Conservation (phyloP, 306 rosid genomes). For the Purshia tridentata region DNA sequence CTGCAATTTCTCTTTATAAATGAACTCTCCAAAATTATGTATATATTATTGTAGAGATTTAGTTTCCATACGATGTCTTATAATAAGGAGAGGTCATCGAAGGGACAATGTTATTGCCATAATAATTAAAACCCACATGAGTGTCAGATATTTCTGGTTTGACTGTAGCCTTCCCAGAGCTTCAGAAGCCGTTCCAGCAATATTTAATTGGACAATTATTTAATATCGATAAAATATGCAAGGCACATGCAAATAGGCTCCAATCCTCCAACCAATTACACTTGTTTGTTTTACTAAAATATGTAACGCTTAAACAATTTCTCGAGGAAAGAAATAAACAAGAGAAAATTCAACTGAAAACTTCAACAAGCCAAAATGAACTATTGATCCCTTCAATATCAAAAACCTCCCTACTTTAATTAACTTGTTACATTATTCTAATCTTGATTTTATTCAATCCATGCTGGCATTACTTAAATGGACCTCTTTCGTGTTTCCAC, state of each 20-base stretch:
- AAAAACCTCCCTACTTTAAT: constrained; percentile 17
- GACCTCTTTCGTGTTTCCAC: constrained; percentile 7
- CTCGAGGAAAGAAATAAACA: background rate
- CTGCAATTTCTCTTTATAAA: no score
- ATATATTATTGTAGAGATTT: no score
- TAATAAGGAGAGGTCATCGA: no score
- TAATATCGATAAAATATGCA: background rate
- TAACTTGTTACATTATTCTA: background rate
- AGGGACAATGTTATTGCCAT: background rate
- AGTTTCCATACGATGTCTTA: no score
- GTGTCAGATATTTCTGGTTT: background rate
- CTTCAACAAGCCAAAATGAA: background rate
- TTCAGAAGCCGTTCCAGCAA: background rate
- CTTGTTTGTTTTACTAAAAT: no score
- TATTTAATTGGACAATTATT: no score
- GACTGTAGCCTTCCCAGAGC: background rate
- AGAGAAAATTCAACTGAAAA: constrained; percentile 24
- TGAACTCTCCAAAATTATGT: no score
- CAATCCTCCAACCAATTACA: no score
- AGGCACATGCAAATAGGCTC: background rate
- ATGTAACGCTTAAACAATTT: background rate
- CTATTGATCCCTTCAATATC: background rate
- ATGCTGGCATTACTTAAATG: background rate
- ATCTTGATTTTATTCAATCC: background rate
- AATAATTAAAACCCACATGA: background rate